Base-by-base conservation (phyloP, 345 rosid genomes). In the Cardamine chenopodiifolia region DNA sequence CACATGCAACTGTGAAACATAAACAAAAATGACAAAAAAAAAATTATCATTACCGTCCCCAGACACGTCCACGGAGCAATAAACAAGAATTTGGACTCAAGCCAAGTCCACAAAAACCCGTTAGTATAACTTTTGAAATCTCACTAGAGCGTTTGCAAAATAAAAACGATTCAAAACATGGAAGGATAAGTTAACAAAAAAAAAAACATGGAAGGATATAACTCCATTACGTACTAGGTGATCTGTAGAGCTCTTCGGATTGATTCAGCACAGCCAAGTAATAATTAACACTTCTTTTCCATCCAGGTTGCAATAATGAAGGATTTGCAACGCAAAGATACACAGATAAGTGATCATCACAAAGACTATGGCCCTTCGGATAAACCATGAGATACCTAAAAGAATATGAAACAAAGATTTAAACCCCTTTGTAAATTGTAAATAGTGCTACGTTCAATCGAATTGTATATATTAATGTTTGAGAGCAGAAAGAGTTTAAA, bases 221-320 rank as follows among this genome's bases (percentile, higher is more conserved):
- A 44, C 3, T n/a, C 7, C 37, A 31, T 49, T 71, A 72, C 76
- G 6, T 5, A 7, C 76, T 4, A 9, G 8, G 0, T 40, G 70
- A 15, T 72, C 45, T 62, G 54, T 13, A 31, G 54, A 72, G 34
- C 25, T 40, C 70, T 63, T 62, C 26, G 1, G 77, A 63, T 72
- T 54, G 19, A 72, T 63, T 29, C 70, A 72, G 8, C 8, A 40
- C 1, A 40, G 6, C 29, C 2, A 63, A 63, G 45, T 40, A 63
- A 63, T 0, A 62, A 0, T 29, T 11, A 54, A 4, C 18, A 28
- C 3, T 63, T 6, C 14, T 22, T 53, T 53, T 53, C 77, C 70
- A 72, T 39, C 54, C 76, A 53, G 9, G 3, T 72, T 0, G 13
- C 5, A 53, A 15, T 29, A 12, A 40, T 39, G 4, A 7, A 61